phyloP scores from a whole-genome alignment of 2,329 filamentous ascomycete genomes.

The Phaeosphaeriaceae sp. region DNA sequence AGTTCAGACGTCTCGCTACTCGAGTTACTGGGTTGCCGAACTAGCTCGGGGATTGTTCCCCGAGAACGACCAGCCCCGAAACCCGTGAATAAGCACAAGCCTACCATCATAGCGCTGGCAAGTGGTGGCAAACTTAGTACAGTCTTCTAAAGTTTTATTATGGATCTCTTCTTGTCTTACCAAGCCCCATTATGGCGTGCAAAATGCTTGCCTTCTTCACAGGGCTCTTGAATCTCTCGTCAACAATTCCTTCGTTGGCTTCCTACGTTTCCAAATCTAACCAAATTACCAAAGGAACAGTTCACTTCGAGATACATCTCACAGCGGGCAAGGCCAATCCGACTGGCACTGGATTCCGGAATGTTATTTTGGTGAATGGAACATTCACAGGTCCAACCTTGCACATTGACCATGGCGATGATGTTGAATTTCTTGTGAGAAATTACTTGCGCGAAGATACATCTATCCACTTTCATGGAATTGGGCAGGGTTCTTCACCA shows the following conservation, averaged over 20 bases:
- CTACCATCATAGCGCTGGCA: too few species aligned
- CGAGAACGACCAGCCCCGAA: neutral
- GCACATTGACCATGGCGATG: neutral
- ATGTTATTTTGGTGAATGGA: neutral
- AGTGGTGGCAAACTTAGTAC: too few species aligned
- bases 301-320: neutral
- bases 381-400: slow-evolving; percentile 2
- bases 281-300: neutral
- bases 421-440: slow-evolving; percentile 1
- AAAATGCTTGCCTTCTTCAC: neutral
- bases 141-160: too few species aligned
- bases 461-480: slow-evolving; percentile 1
- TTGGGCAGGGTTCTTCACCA: neutral
- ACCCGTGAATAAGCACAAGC: neutral
- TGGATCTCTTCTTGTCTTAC: too few species aligned
- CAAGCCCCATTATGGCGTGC: neutral
- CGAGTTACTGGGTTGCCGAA: neutral
- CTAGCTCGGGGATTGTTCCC: neutral
- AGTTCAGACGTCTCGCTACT: neutral
- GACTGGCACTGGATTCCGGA: neutral
- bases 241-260: neutral
- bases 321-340: neutral
- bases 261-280: neutral
- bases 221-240: neutral
- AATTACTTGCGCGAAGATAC: slow-evolving; percentile 1